Evolutionary conservation across 495 filamentous ascomycete genomes (phyloP), one percentile per base, ranked within the genome.

Genomic region (Lasiosphaeris hirsuta): DNA sequence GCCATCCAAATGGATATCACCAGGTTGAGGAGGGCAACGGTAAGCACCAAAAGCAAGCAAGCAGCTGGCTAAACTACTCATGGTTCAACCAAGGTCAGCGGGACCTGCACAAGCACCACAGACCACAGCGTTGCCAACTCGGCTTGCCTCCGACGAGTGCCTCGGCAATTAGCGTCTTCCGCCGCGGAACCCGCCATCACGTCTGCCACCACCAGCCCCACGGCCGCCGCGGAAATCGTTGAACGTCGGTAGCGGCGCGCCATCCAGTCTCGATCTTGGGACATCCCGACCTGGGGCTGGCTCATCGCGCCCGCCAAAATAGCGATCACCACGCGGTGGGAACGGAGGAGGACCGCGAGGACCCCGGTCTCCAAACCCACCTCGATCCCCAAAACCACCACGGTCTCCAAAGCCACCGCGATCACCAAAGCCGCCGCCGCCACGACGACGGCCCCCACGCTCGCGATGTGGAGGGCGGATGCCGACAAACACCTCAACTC

Each of bases 401-500:
- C 60, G 23, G 23, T 30, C 23, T 30, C 45, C 23, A 35, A 45
- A 17, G 2, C 38, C 36, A 33, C 45, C 47, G 7, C 61, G 35
- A 14, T 33, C 23, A 14, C 50, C 54, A 33, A 48, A 38, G 35
- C 58, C 56, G 38, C 59, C 40, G 1, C 54, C 57, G 11, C 56
- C 46, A 10, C 64, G 42, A 14, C 63, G 61, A n/a, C 61, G 58
- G 10, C 23, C 41, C 49, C 65, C 70, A 3, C 61, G 62, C 49
- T 78, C 71, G 17, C 75, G 63, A 57, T 77, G 75, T 3, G 80
- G 80, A 14, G 78, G 79, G 15, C 80, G 71, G 59, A 83, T 81
- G 15, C 78, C 78, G 36, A 76, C 62, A 61, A 84, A 82, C 61
- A 84, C 84, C 67, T 96, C 90, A 5, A 81, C 80, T 3, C 90